These are phyloP conservation scores for Corchorus olitorius DNA, from an alignment of 345 rosid genomes.

Conservation along the genomic window DNA sequence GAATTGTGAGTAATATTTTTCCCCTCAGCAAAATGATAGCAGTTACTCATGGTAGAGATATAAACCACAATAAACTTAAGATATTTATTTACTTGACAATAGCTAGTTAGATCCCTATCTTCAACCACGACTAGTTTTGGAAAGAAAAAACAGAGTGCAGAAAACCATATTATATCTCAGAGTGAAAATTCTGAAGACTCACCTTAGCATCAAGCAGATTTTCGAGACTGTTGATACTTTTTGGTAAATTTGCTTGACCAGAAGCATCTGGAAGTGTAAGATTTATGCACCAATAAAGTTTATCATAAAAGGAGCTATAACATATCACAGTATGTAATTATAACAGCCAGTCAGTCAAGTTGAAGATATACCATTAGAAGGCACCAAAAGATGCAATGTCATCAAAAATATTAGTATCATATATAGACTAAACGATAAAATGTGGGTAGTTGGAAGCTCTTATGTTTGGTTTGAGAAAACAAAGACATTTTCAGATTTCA, in stretches of 20 bases:
- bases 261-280: slow-evolving; percentile 72
- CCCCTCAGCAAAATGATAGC: background rate
- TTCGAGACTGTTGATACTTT: slow-evolving; percentile 90
- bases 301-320: slow-evolving; percentile 22
- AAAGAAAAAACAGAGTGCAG: slow-evolving; percentile 3
- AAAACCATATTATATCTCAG: slow-evolving; percentile 28
- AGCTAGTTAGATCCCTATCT: background rate
- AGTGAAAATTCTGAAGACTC: slow-evolving; percentile 26
- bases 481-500: background rate
- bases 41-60: background rate
- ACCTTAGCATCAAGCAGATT: slow-evolving; percentile 93
- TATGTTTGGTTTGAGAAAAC: too few relatives aligned
- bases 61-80: background rate
- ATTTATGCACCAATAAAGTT: slow-evolving; percentile 22
- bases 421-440: background rate
- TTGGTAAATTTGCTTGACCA: slow-evolving; percentile 59
- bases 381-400: background rate
- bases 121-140: background rate
- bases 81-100: background rate
- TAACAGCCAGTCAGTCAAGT: slow-evolving; percentile 4
- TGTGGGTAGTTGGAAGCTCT: background rate
- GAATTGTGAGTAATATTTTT: background rate
- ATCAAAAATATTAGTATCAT: background rate
- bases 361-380: background rate
- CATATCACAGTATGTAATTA: slow-evolving; percentile 21